These are phyloP conservation scores for Zelopaecilomyces penicillatus DNA, from an alignment of 2,329 filamentous ascomycete genomes.

Conservation along the genomic window DNA sequence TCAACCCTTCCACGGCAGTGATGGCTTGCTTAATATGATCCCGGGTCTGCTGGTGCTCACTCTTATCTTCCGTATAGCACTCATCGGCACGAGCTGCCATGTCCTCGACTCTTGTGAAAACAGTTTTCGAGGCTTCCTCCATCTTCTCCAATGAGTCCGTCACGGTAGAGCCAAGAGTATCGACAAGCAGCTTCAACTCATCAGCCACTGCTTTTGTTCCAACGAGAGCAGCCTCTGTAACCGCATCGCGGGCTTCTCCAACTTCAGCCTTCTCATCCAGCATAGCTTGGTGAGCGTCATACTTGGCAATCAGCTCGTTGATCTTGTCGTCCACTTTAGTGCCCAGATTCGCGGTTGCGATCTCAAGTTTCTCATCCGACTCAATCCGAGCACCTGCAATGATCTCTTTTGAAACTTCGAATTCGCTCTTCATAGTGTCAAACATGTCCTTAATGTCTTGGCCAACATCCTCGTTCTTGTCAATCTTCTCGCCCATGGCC, in stretches of 20 bases:
- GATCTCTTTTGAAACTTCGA: constrained; percentile 77
- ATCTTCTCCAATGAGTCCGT: constrained; percentile 80
- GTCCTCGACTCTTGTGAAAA: constrained; percentile 75
- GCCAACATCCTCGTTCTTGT: constrained; percentile 46
- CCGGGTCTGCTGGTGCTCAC: constrained; percentile 74
- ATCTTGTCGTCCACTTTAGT: constrained; percentile 58
- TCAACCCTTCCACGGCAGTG: constrained; percentile 63
- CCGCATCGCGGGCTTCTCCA: constrained; percentile 62
- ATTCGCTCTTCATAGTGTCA: constrained; percentile 72
- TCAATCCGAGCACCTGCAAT: constrained; percentile 76
- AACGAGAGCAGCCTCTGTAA: constrained; percentile 65
- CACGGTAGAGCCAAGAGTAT: constrained; percentile 72
- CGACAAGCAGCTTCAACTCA: constrained; percentile 77
- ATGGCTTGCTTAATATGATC: constrained; percentile 72
- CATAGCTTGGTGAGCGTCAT: constrained; percentile 72
- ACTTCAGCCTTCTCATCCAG: constrained; percentile 67
- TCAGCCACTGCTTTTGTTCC: constrained; percentile 74
- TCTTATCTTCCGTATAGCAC: constrained; percentile 61
- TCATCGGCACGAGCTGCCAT: constrained; percentile 70
- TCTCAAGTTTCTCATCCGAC: constrained; percentile 66
- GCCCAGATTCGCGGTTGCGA: constrained; percentile 45
- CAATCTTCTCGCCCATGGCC: constrained; percentile 54
- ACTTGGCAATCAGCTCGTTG: constrained; percentile 72
- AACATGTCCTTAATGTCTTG: constrained; percentile 64
- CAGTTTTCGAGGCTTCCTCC: constrained; percentile 77